Evolutionary conservation across 352 stramenopile genomes (phyloP).

Genomic region (Aphanomyces euteiches): DNA sequence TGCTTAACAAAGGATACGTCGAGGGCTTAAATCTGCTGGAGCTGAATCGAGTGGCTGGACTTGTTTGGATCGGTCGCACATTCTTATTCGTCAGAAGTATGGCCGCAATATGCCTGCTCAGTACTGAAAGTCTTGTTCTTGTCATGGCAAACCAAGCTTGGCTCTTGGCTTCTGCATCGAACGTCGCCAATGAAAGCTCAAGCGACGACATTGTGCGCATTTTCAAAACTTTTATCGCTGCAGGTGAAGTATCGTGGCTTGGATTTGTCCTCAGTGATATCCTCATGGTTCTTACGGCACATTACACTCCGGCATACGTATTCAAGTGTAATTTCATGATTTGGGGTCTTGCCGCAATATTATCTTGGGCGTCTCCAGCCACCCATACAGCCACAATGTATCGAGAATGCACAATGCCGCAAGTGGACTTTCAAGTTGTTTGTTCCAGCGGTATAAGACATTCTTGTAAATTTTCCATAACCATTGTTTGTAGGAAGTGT

Average conservation of each 20-base stretch:
- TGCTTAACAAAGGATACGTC: background rate
- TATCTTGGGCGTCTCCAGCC: background rate
- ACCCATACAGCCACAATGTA: background rate
- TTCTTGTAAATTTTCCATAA: background rate
- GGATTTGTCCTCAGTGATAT: conserved; percentile 1
- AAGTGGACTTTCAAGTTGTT: conserved; percentile 24
- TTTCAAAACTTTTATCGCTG: conserved; percentile 1
- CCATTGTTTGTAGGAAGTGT: background rate
- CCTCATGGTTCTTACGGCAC: background rate
- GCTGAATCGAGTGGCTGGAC: conserved; percentile 8
- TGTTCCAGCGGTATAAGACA: background rate
- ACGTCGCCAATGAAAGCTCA: too few species aligned
- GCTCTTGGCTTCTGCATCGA: background rate
- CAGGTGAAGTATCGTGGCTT: conserved; percentile 2
- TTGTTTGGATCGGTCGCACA: conserved; percentile 12
- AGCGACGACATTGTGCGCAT: background rate
- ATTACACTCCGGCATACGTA: background rate
- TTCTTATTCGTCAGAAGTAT: conserved; percentile 20
- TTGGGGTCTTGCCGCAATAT: conserved; percentile 3
- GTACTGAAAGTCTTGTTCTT: background rate
- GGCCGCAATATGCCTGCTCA: conserved; percentile 11
- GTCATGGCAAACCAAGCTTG: background rate
- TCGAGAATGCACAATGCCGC: background rate
- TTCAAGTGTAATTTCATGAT: conserved; percentile 17
- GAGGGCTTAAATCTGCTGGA: conserved; percentile 12